phyloP scores from a whole-genome alignment of 1,284 basidiomycete species.

The Trichosporon sp. region DNA sequence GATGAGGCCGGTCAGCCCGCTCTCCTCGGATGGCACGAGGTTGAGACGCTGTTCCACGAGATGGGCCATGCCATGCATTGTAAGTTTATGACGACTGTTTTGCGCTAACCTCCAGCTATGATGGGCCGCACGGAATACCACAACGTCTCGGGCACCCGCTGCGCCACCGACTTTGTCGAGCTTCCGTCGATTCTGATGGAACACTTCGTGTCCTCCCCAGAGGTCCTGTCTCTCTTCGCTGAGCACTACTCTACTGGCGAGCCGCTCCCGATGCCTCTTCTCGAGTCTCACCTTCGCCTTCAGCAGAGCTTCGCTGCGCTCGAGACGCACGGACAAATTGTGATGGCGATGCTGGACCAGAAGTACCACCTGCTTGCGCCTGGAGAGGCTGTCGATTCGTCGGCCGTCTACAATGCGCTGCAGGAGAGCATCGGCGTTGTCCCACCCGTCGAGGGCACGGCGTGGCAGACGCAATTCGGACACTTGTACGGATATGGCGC shows the following conservation, averaged over 20 bases:
- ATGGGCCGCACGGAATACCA: conserved; percentile 95
- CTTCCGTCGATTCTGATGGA: conserved; percentile 98
- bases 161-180: conserved; percentile 97
- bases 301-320: conserved; percentile 51
- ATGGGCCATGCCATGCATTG: conserved; percentile 99
- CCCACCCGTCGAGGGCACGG: conserved; percentile 71
- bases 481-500: conserved; percentile 95
- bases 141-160: conserved; percentile 96
- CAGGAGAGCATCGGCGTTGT: conserved; percentile 69
- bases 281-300: conserved; percentile 45
- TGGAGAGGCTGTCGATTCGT: conserved; percentile 60
- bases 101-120: conserved; percentile 60
- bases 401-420: conserved; percentile 59
- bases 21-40: conserved; percentile 84
- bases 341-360: conserved; percentile 85
- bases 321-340: conserved; percentile 86
- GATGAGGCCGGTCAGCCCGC: conserved; percentile 58
- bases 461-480: conserved; percentile 91
- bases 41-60: conserved; percentile 93
- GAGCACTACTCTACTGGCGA: conserved; percentile 58
- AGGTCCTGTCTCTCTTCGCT: conserved; percentile 73
- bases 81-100: conserved; percentile 51
- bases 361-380: conserved; percentile 69
- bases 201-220: conserved; percentile 77
- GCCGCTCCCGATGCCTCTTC: conserved; percentile 62